These are phyloP conservation scores for Microcos paniculata DNA, from an alignment of 345 rosid species.

Conservation along the genomic window DNA sequence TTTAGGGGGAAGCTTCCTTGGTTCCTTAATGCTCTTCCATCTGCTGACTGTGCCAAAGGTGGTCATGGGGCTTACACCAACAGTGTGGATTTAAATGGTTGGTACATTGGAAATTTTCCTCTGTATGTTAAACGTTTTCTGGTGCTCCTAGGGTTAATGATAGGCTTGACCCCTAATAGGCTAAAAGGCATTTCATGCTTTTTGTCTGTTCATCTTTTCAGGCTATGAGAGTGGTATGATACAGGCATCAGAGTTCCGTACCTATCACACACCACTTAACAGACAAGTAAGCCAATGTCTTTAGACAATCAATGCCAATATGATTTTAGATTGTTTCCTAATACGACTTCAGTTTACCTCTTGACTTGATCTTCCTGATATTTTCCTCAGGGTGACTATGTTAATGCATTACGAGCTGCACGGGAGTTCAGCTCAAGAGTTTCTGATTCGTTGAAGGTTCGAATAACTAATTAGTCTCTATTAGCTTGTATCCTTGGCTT, in stretches of 20 bases:
- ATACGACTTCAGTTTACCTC: background rate
- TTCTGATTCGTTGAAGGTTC: conserved; percentile 74
- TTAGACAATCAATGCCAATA: conserved; percentile 6
- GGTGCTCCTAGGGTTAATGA: conserved; percentile 19
- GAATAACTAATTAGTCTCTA: conserved; percentile 7
- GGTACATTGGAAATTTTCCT: conserved; percentile 22
- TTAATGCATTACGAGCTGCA: conserved; percentile 81
- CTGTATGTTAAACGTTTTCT: background rate
- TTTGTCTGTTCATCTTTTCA: conserved; percentile 28
- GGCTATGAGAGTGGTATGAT: conserved; percentile 81
- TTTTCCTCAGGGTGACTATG: conserved; percentile 72
- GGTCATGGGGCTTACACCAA: conserved; percentile 95
- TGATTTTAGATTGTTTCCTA: background rate
- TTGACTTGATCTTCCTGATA: conserved; percentile 14
- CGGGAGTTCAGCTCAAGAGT: conserved; percentile 76
- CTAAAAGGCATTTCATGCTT: conserved; percentile 1
- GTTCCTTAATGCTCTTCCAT: conserved; percentile 90
- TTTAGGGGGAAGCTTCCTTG: conserved; percentile 88
- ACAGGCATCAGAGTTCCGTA: conserved; percentile 88
- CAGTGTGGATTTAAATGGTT: conserved; percentile 81
- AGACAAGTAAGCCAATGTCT: conserved; percentile 53
- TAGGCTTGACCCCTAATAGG: background rate
- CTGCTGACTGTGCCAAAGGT: conserved; percentile 99
- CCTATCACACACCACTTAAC: conserved; percentile 91
- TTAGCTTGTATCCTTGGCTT: background rate